These are phyloP conservation scores for Pontederia paniculata DNA, from an alignment of 176 grass and related monocot species.

Conservation along the genomic window DNA sequence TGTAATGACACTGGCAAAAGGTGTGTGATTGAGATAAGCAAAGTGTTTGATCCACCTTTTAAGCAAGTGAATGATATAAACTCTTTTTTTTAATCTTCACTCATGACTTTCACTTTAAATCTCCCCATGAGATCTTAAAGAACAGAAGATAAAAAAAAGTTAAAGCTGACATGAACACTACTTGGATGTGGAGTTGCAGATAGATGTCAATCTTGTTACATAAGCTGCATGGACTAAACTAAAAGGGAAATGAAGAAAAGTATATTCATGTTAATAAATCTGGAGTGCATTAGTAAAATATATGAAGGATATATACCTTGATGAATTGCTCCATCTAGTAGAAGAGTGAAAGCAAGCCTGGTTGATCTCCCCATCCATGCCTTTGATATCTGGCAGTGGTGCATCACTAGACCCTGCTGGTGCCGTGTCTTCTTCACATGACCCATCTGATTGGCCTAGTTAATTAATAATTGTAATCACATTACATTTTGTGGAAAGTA, in stretches of 20 bases:
- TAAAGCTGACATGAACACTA: conserved; percentile 6
- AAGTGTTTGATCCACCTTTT: conserved; percentile 11
- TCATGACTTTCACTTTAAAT: conserved; percentile 8
- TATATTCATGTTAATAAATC: background rate
- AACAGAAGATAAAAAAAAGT: conserved; percentile 9
- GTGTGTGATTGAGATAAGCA: background rate
- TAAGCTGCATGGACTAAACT: background rate
- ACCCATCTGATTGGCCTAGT: conserved; percentile 21
- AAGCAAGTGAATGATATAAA: background rate
- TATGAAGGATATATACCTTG: background rate
- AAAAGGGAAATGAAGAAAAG: background rate
- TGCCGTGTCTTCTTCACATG: conserved; percentile 11
- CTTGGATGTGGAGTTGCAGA: too few species aligned
- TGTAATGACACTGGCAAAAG: conserved; percentile 2
- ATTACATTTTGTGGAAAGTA: background rate
- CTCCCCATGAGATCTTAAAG: conserved; percentile 10
- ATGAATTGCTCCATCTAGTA: conserved; percentile 8
- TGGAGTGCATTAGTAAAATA: background rate
- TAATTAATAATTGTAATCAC: too few species aligned
- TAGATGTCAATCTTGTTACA: too few species aligned
- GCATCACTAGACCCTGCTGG: background rate
- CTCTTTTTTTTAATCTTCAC: background rate
- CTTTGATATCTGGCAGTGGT: background rate
- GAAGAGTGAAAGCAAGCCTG: background rate
- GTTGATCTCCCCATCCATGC: background rate